These are phyloP conservation scores for Blastobotrys serpentis DNA, from an alignment of 1,139 yeast genomes.

Conservation along the genomic window DNA sequence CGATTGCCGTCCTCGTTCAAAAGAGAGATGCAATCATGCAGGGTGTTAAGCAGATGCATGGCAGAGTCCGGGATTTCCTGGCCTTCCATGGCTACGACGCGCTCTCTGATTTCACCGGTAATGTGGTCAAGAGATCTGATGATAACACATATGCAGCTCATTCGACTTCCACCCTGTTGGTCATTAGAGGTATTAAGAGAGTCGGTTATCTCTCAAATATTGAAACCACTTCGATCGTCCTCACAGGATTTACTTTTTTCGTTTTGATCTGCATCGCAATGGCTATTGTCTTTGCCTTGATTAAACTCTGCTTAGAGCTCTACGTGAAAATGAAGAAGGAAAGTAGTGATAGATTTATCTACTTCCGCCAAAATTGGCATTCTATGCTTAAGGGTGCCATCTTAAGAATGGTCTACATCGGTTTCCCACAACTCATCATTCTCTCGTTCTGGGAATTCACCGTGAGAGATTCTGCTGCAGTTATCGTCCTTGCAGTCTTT, in stretches of 20 bases:
- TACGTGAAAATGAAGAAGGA: constrained; percentile 20
- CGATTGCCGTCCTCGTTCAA: constrained; percentile 74
- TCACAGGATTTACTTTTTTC: constrained; percentile 84
- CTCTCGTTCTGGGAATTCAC: constrained; percentile 90
- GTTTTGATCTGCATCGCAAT: constrained; percentile 55
- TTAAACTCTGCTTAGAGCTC: constrained; percentile 26
- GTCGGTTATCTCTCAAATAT: constrained; percentile 83
- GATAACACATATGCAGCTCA: constrained; percentile 20
- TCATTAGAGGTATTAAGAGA: constrained; percentile 87
- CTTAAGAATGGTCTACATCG: constrained; percentile 61
- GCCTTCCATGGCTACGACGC: constrained; percentile 19
- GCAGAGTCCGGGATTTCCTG: constrained; percentile 27
- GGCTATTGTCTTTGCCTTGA: constrained; percentile 27
- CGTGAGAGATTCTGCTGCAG: constrained; percentile 80
- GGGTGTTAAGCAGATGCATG: constrained; percentile 27
- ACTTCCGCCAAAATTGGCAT: constrained; percentile 72
- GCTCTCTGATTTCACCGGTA: neutral
- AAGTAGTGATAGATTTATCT: constrained; percentile 42
- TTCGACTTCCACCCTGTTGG: constrained; percentile 39
- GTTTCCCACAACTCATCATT: constrained; percentile 69
- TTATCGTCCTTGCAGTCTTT: constrained; percentile 75
- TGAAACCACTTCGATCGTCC: constrained; percentile 78
- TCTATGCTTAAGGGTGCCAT: constrained; percentile 82
- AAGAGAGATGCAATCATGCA: constrained; percentile 38
- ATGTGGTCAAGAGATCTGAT: constrained; percentile 1